Conservation (phyloP, 768 basidiomycete genomes). For the Tylopilus plumbeoviolaceoides region DNA sequence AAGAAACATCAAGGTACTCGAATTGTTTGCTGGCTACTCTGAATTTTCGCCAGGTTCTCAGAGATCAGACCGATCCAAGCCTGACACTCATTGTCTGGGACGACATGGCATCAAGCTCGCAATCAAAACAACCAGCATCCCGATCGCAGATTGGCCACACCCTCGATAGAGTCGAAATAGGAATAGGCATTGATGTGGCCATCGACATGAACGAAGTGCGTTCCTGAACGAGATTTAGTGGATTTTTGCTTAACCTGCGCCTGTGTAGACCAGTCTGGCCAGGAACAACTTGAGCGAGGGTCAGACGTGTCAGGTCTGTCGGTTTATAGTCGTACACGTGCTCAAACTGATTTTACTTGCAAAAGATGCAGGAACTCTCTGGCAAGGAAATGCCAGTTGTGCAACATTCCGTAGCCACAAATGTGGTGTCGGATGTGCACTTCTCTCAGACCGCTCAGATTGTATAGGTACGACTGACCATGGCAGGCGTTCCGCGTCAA, state of each 20-base stretch:
- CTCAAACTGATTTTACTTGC: no score
- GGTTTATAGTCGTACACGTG: no score
- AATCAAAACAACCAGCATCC: neutral
- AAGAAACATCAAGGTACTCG: conserved; percentile 10
- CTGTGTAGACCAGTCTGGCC: neutral
- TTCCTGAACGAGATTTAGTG: neutral
- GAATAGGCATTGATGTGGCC: neutral
- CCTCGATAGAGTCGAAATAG: neutral
- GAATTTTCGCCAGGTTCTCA: conserved; percentile 13
- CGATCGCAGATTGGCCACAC: neutral
- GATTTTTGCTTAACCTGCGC: neutral
- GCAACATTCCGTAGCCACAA: no score
- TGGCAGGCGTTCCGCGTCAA: no score
- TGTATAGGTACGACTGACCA: no score
- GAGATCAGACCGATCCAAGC: conserved; percentile 1
- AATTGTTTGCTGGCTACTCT: conserved; percentile 16
- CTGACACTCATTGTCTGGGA: conserved; percentile 7
- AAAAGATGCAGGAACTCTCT: no score
- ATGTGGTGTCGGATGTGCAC: no score
- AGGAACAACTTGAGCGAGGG: neutral
- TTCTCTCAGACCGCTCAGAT: no score
- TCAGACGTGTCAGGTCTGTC: neutral
- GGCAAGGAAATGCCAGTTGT: no score
- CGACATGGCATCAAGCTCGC: neutral
- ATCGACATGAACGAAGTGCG: neutral